Percentiles rank a stretch among this genome's conserved stretches.
Evolutionary conservation across 192 early-diverging fungal species (phyloP).

Genomic region (Diversispora eburnea): DNA sequence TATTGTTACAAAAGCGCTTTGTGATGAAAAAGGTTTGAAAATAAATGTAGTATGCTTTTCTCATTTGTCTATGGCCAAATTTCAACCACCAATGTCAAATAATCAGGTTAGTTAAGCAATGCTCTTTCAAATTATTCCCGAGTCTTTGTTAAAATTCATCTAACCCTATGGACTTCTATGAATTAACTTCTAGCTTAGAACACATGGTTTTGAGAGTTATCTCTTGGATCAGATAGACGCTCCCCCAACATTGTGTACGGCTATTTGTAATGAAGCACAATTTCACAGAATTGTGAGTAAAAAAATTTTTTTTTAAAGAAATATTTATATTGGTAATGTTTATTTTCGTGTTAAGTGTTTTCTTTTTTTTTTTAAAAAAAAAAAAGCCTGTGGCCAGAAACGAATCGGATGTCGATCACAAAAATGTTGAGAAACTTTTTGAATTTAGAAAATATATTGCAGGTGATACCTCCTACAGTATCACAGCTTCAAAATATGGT

Average conservation of each 20-base stretch:
- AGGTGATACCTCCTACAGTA: slow-evolving; percentile 27
- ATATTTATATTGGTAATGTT: background rate
- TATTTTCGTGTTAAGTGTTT: background rate
- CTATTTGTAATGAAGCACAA: slow-evolving; percentile 57
- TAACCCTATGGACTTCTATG: background rate
- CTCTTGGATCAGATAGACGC: slow-evolving; percentile 74
- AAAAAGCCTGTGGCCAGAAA: slow-evolving; percentile 34
- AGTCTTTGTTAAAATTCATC: background rate
- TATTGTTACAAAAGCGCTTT: slow-evolving; percentile 56
- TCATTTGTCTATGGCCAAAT: slow-evolving; percentile 32
- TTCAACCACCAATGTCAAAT: slow-evolving; percentile 33
- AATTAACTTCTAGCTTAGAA: slow-evolving; percentile 38
- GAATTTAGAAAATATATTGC: slow-evolving; percentile 30
- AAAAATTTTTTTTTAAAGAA: too few species aligned
- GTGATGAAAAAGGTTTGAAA: slow-evolving; percentile 59
- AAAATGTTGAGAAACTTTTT: slow-evolving; percentile 15
- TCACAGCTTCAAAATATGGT: slow-evolving; percentile 37
- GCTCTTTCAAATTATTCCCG: background rate
- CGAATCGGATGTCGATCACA: slow-evolving; percentile 2
- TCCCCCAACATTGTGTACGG: slow-evolving; percentile 56
- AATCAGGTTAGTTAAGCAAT: slow-evolving; percentile 21
- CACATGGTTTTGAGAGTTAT: slow-evolving; percentile 72
- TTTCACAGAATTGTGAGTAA: slow-evolving; percentile 57
- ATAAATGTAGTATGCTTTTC: slow-evolving; percentile 56
- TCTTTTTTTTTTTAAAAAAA: background rate